Evolutionary conservation across 805 yeast species (phyloP), one percentile per base, ranked within the genome.

Genomic region (Nakazawaea holstii): DNA sequence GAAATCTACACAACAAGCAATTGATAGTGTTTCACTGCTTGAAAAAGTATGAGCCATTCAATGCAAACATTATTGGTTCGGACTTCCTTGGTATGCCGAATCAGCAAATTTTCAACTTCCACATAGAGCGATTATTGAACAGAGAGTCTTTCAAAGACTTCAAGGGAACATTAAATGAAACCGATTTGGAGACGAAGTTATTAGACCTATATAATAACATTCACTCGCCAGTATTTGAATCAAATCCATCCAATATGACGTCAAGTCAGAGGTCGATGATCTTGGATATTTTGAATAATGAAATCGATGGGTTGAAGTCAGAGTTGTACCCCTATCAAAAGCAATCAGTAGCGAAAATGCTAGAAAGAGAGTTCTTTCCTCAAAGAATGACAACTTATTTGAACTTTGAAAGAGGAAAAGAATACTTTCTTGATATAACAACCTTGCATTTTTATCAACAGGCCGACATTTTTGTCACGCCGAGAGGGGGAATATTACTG

Each of bases 401-500:
- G 6, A 28, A 35, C 20, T 26, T 31, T 8, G 11, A 6, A n/a
- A 41, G 20, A n/a, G 30, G 43, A 11, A 36, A 42, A 29, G 9
- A 29, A 4, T 64, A 67, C 55, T 72, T 68, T 50, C 59, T 72
- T 45, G 73, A 81, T 55, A 45, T 68, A 0, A 52, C 56, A 4
- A 55, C 53, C 0, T 52, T 66, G 30, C 51, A 53, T 3, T 62
- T 78, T 29, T 59, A 55, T 20, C 17, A 27, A 1, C 49, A 57
- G 2, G 79, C 86, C 0, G 74, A 68, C 17, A 55, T 60, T 3
- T 79, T 70, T 52, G 54, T 54, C 11, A 64, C 79, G 2, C 80
- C 86, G 0, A 64, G 75, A 53, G 86, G 86, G 15, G 87, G 86
- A 0, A 77, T 80, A 5, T 59, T 80, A 13, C 85, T 85, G 1